Conservation (phyloP, 2,329 filamentous ascomycete species). For the Penicillium sp. region DNA sequence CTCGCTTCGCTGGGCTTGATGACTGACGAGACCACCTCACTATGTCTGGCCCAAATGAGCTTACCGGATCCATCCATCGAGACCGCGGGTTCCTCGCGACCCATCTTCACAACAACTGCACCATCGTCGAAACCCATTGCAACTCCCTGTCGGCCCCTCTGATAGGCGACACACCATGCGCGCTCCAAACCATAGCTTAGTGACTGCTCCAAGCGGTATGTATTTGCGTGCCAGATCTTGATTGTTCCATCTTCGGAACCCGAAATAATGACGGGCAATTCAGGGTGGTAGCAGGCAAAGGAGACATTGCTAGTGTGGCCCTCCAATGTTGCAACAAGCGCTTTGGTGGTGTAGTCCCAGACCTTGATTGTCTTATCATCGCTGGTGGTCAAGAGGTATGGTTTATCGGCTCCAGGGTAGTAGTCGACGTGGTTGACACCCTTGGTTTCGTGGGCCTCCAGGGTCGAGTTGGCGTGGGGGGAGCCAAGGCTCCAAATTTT, state of each 20-base stretch:
- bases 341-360: constrained; percentile 99
- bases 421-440: constrained; percentile 98
- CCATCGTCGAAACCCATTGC: constrained; percentile 97
- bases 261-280: constrained; percentile 94
- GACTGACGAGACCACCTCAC: constrained; percentile 89
- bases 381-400: constrained; percentile 91
- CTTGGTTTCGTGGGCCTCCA: constrained; percentile 96
- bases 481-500: constrained; percentile 98
- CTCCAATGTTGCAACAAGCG: constrained; percentile 91
- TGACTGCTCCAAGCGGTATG: constrained; percentile 92
- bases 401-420: constrained; percentile 67
- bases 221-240: constrained; percentile 98
- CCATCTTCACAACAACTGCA: constrained; percentile 96
- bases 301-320: constrained; percentile 98
- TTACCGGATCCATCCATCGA: constrained; percentile 97
- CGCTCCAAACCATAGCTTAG: constrained; percentile 93
- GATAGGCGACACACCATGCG: constrained; percentile 96
- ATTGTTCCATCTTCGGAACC: constrained; percentile 96
- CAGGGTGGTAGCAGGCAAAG: constrained; percentile 96
- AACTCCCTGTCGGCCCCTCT: constrained; percentile 89
- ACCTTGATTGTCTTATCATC: constrained; percentile 97
- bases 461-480: constrained; percentile 89
- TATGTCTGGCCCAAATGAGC: constrained; percentile 92
- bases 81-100: constrained; percentile 92
- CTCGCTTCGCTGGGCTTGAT: constrained; percentile 87